Conservation (phyloP, 345 rosid species). For the Euphorbia peplus region DNA sequence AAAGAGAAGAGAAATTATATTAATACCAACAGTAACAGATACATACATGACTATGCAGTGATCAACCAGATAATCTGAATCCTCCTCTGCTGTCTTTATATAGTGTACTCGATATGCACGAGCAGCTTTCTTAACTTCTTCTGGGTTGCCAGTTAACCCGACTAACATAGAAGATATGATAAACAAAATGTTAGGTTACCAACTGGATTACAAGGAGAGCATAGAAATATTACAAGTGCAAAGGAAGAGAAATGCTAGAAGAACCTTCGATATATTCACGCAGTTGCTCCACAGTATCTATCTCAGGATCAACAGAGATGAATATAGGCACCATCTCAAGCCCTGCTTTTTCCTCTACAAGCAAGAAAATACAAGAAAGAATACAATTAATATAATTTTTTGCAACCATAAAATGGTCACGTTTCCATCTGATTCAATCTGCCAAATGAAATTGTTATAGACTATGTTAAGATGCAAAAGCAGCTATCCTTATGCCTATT, state of each 20-base stretch:
- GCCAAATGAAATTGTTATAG: neutral
- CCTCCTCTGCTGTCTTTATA: constrained; percentile 96
- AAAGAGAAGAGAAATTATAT: neutral
- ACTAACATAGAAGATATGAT: constrained; percentile 31
- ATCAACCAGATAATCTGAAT: constrained; percentile 96
- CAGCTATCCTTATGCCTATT: too few species aligned
- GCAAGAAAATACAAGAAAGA: constrained; percentile 12
- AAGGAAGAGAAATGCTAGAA: constrained; percentile 1
- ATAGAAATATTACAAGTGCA: constrained; percentile 1
- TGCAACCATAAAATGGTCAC: neutral
- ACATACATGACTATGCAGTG: constrained; percentile 94
- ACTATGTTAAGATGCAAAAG: neutral
- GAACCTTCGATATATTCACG: constrained; percentile 88
- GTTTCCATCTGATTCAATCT: neutral
- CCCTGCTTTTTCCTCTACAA: constrained; percentile 68
- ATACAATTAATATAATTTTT: neutral
- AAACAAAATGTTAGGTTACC: neutral
- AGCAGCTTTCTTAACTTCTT: constrained; percentile 74
- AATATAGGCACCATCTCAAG: constrained; percentile 73
- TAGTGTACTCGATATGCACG: constrained; percentile 91
- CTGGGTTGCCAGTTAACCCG: constrained; percentile 81
- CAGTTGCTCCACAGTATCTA: constrained; percentile 91
- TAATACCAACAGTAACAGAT: neutral
- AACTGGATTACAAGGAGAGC: neutral
- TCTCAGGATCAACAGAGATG: constrained; percentile 95